Percentiles rank a stretch among this genome's conserved stretches.
Evolutionary conservation across 176 grass and related monocot genomes (phyloP).

Genomic region (Raddia distichophylla): DNA sequence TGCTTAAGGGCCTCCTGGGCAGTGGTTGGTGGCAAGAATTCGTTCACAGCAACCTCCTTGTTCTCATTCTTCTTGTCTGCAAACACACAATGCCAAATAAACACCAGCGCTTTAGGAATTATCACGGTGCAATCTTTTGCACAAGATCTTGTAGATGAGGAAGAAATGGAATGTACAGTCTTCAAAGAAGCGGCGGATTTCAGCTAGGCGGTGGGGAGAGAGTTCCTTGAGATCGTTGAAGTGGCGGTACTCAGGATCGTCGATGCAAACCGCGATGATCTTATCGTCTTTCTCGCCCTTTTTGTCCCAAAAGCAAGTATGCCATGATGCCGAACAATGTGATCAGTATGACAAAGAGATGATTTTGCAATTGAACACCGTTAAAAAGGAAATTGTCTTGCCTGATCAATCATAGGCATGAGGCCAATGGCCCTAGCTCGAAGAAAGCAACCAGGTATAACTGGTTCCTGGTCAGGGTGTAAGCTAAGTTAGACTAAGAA

Average conservation of each 20-base stretch:
- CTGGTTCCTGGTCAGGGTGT: constrained; percentile 45
- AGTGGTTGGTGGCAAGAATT: constrained; percentile 52
- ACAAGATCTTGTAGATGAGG: not conserved
- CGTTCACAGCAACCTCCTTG: constrained; percentile 57
- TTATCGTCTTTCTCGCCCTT: constrained; percentile 68
- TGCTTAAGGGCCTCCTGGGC: constrained; percentile 46
- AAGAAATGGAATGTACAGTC: constrained; percentile 45
- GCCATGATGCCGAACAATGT: constrained; percentile 27
- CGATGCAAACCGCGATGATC: constrained; percentile 63
- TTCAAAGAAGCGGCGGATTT: constrained; percentile 69
- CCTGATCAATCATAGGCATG: constrained; percentile 77
- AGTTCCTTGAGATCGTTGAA: constrained; percentile 57
- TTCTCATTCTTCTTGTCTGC: constrained; percentile 62
- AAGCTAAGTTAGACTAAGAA: constrained; percentile 4
- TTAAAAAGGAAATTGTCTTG: not conserved
- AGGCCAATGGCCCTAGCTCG: constrained; percentile 61
- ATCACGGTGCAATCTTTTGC: not conserved
- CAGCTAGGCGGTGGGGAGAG: constrained; percentile 59
- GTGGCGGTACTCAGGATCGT: constrained; percentile 61
- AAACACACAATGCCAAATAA: constrained; percentile 9
- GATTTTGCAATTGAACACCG: not conserved
- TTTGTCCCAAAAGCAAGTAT: constrained; percentile 26
- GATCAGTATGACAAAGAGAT: not conserved
- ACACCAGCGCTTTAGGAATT: not conserved
- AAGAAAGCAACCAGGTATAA: constrained; percentile 57